phyloP scores from a whole-genome alignment of 2,329 filamentous ascomycete genomes.

The Venturia effusa region DNA sequence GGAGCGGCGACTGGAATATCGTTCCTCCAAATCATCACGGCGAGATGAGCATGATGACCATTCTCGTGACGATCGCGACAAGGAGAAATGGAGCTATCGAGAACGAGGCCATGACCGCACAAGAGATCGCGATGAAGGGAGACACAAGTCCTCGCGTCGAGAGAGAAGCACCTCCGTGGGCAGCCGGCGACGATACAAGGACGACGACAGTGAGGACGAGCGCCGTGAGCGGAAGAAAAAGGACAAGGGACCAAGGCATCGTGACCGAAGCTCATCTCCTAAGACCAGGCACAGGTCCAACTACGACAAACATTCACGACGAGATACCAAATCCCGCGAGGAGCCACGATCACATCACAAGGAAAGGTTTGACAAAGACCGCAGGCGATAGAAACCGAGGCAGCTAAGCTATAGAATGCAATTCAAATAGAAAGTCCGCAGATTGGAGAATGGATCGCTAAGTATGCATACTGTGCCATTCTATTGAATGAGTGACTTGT shows the following conservation, averaged over 20 bases:
- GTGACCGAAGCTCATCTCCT: slow-evolving; percentile 2
- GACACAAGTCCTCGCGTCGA: slow-evolving; percentile 13
- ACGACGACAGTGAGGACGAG: slow-evolving; percentile 1
- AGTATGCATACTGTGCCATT: background rate
- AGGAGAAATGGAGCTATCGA: background rate
- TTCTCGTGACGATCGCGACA: background rate
- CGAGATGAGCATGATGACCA: slow-evolving; percentile 1
- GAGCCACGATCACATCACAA: background rate
- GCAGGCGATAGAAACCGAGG: background rate
- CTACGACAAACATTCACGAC: background rate
- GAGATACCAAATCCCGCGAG: background rate
- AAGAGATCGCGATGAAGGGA: slow-evolving; percentile 12
- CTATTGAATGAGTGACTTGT: background rate
- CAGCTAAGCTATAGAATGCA: background rate
- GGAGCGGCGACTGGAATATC: background rate
- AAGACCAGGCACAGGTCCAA: slow-evolving; percentile 3
- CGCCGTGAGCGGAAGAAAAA: background rate
- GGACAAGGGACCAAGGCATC: background rate
- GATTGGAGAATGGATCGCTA: background rate
- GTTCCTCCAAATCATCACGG: slow-evolving; percentile 1
- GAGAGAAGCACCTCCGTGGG: slow-evolving; percentile 14
- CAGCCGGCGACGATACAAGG: background rate
- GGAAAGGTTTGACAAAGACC: slow-evolving; percentile 4
- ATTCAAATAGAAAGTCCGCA: background rate
- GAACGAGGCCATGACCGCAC: slow-evolving; percentile 8